A percentile compares a stretch with the other conserved stretches of the same genome.
Evolutionary conservation across 345 rosid species (phyloP).

Genomic region (Salix brachista): DNA sequence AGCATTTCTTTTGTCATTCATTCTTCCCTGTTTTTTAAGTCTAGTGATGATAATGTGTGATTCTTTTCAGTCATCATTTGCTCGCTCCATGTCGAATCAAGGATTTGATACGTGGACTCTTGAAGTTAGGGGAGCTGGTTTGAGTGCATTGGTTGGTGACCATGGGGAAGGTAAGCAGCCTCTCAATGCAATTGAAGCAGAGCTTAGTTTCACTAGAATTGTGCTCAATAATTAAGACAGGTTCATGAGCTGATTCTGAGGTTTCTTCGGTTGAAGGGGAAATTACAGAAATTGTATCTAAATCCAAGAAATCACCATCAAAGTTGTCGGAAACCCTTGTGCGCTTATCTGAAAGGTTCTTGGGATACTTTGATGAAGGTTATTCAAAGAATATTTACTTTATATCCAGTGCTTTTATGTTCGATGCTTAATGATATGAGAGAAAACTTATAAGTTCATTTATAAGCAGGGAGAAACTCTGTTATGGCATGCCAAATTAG

Average conservation of each 20-base stretch:
- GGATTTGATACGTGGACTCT: slow-evolving; percentile 91
- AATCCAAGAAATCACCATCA: slow-evolving; percentile 1
- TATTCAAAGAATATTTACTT: neutral
- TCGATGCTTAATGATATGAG: neutral
- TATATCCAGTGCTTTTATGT: neutral
- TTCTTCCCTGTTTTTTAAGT: neutral
- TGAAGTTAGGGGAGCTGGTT: slow-evolving; percentile 81
- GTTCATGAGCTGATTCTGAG: slow-evolving; percentile 13
- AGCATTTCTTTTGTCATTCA: neutral
- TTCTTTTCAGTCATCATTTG: slow-evolving; percentile 59
- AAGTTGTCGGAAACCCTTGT: slow-evolving; percentile 30
- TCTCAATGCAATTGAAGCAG: neutral
- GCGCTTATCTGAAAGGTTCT: slow-evolving; percentile 34
- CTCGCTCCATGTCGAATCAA: slow-evolving; percentile 69
- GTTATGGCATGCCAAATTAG: slow-evolving; percentile 24
- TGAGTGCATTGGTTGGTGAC: slow-evolving; percentile 43
- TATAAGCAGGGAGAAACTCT: slow-evolving; percentile 19
- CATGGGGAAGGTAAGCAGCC: slow-evolving; percentile 20
- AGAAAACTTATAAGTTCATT: slow-evolving; percentile 8
- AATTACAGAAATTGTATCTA: slow-evolving; percentile 5
- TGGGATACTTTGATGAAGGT: slow-evolving; percentile 42
- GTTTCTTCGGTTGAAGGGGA: slow-evolving; percentile 8
- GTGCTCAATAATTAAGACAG: neutral
- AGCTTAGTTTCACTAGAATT: neutral
- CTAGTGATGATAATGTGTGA: slow-evolving; percentile 1